A percentile compares a stretch with the other conserved stretches of the same genome.
Conservation (phyloP, 192 early-diverging fungal species). For the Podila epicladia region DNA sequence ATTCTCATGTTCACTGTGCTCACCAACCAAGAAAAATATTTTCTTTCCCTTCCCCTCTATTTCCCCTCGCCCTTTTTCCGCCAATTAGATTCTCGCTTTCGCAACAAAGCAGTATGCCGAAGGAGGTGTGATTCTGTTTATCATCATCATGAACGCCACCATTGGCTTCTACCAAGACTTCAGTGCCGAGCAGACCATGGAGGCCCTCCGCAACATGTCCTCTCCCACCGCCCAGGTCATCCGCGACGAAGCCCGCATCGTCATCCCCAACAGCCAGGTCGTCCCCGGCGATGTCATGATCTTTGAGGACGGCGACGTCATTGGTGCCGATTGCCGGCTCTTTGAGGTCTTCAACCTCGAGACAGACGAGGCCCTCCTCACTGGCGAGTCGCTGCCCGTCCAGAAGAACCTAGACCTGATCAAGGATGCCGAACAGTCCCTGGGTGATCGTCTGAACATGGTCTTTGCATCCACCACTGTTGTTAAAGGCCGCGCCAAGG, state of each 20-base stretch:
- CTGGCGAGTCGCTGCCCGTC: conserved; percentile 90
- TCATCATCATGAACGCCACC: conserved; percentile 82
- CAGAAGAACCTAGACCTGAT: conserved; percentile 76
- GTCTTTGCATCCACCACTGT: conserved; percentile 89
- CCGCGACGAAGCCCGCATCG: conserved; percentile 79
- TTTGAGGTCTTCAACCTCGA: conserved; percentile 88
- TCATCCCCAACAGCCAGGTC: conserved; percentile 78
- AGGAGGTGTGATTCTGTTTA: conserved; percentile 79
- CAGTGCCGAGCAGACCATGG: conserved; percentile 92
- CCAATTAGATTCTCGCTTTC: conserved; percentile 59
- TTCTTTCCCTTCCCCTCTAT: not conserved
- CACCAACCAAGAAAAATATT: too few relatives aligned
- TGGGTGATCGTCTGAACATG: conserved; percentile 92
- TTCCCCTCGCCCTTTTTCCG: not conserved
- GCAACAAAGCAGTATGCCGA: conserved; percentile 72
- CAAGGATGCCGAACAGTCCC: conserved; percentile 68
- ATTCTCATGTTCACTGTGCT: not conserved
- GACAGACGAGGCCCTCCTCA: conserved; percentile 90
- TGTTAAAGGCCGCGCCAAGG: conserved; percentile 91
- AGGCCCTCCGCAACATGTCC: conserved; percentile 86
- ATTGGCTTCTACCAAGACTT: conserved; percentile 95
- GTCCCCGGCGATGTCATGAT: conserved; percentile 92
- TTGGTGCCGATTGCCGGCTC: conserved; percentile 92
- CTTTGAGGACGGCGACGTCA: conserved; percentile 91
- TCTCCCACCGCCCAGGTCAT: conserved; percentile 89